Conservation (phyloP, 495 filamentous ascomycete species). For the Penicillium soppii region DNA sequence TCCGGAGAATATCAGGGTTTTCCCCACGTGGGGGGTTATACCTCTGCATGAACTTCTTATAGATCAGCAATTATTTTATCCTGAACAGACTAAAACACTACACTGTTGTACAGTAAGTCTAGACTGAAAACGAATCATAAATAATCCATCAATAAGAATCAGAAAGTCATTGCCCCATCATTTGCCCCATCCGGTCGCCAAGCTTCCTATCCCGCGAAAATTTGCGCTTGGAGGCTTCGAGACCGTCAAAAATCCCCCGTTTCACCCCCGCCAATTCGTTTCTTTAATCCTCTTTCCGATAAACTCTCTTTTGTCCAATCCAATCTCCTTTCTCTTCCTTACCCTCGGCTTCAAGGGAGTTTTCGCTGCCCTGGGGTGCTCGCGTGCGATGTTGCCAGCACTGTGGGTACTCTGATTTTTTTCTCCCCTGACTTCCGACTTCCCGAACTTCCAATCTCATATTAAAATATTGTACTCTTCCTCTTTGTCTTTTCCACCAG, state of each 20-base stretch:
- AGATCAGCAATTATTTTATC: too few relatives aligned
- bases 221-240: slow-evolving; percentile 13
- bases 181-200: slow-evolving; percentile 14
- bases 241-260: slow-evolving; percentile 4
- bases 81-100: too few relatives aligned
- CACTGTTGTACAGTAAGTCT: too few relatives aligned
- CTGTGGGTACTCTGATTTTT: slow-evolving; percentile 24
- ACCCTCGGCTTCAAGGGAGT: not conserved
- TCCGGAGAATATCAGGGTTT: not conserved
- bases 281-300: slow-evolving; percentile 9
- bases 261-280: slow-evolving; percentile 18
- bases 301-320: slow-evolving; percentile 6
- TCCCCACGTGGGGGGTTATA: not conserved
- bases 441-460: too few relatives aligned
- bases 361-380: slow-evolving; percentile 14
- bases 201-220: slow-evolving; percentile 21
- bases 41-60: too few relatives aligned
- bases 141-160: not conserved
- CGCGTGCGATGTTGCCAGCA: slow-evolving; percentile 19
- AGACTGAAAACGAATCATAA: not conserved
- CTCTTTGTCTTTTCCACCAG: not conserved
- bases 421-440: slow-evolving; percentile 7
- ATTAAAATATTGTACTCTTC: too few relatives aligned
- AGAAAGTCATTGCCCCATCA: not conserved
- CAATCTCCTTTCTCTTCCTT: too few relatives aligned